Evolutionary conservation across 1,139 yeast genomes (phyloP), one percentile per base, ranked within the genome.

Genomic region (Spathaspora sp.): DNA sequence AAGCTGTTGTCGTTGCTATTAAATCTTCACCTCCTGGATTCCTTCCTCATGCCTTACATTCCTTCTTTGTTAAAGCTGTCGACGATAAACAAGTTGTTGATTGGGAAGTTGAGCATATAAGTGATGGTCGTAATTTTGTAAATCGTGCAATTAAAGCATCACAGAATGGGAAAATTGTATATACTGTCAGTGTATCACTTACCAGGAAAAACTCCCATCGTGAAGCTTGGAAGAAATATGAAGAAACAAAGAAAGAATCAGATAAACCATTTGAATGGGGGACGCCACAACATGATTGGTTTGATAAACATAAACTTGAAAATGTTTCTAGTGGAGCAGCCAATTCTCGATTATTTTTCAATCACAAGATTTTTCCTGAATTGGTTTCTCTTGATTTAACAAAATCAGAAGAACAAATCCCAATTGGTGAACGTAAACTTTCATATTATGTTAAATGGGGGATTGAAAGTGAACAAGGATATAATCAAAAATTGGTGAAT

Each of bases 401-500:
- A 17, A 46, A 59, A 4, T 59, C 62, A 10, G 67, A 65, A 31
- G 67, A 67, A 27, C 42, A 49, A 2, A 39, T 57, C 0, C 50
- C 57, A 1, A 54, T 58, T 2, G 58, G 78, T 0, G 67, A 76
- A 29, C 62, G 82, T 39, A 57, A 61, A 29, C 53, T 74, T 41
- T 55, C 77, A 23, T 74, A 67, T 57, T 77, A 76, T 67, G 70
- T 73, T 7, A 65, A 62, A 51, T 72, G 72, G 55, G 74, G 72
- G 46, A 69, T 64, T 15, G 58, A 56, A 13, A 56, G 51, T 11
- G 58, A 59, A 42, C 42, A 41, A 7, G 47, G 51, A 4, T 44
- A 42, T 24, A 39, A 56, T 42, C 46, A 52, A 47, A 48, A 51
- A 42, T 39, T 52, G 27, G 25, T 24, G 1, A 51, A 51, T 17